These are phyloP conservation scores for Moricandia moricandioides DNA, from an alignment of 345 rosid genomes.

Conservation along the genomic window DNA sequence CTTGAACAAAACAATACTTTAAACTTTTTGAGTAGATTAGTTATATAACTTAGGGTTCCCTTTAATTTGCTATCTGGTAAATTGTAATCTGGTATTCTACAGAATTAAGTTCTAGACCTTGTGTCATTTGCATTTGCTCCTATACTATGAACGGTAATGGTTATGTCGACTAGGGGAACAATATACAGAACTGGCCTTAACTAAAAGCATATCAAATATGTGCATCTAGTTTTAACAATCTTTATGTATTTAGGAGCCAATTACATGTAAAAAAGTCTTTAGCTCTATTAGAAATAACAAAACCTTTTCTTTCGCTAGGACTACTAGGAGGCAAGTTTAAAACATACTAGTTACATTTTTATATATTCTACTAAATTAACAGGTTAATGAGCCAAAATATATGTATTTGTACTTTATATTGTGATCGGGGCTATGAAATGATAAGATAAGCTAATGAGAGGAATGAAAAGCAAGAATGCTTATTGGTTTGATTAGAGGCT, in stretches of 20 bases:
- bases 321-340: neutral
- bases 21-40: neutral
- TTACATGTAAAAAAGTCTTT: neutral
- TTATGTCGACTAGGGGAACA: neutral
- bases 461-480: slow-evolving; percentile 35
- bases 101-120: neutral
- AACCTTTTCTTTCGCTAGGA: too few relatives aligned
- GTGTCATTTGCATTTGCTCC: neutral
- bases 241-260: neutral
- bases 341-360: too few relatives aligned
- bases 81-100: neutral
- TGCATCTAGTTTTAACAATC: neutral
- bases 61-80: neutral
- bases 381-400: neutral
- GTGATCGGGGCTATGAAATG: slow-evolving; percentile 22
- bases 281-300: neutral
- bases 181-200: neutral
- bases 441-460: slow-evolving; percentile 34
- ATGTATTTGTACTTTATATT: neutral
- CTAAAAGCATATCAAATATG: neutral
- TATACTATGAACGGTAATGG: neutral
- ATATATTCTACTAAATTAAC: neutral
- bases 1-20: neutral
- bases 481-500: slow-evolving; percentile 36
- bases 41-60: neutral